phyloP scores from a whole-genome alignment of 352 stramenopile species.

The Vaucheria bursata region DNA sequence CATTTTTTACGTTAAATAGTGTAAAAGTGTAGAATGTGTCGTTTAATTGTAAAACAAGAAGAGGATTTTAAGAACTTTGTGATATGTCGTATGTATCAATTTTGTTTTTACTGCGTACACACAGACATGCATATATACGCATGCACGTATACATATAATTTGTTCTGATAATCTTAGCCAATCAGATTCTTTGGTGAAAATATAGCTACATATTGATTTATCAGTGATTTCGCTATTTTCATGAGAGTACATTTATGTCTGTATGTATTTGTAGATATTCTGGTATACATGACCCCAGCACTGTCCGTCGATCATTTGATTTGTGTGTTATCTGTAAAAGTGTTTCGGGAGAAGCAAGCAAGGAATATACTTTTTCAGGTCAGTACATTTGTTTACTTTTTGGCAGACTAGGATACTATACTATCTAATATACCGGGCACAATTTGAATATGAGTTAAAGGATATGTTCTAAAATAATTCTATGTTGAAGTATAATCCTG shows the following conservation, averaged over 20 bases:
- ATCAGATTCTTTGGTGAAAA: background rate
- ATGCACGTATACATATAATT: background rate
- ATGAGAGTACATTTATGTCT: too few species aligned
- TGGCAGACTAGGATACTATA: background rate
- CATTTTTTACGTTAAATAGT: too few species aligned
- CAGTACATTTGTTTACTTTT: background rate
- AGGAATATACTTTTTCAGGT: constrained; percentile 45
- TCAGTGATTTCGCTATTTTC: too few species aligned
- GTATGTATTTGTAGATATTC: too few species aligned
- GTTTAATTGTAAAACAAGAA: too few species aligned
- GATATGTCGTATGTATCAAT: too few species aligned
- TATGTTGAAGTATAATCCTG: background rate
- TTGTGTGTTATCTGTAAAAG: constrained; percentile 39
- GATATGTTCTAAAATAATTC: background rate
- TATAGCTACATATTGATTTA: too few species aligned
- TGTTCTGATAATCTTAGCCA: background rate
- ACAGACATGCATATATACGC: too few species aligned
- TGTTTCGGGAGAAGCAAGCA: constrained; percentile 29
- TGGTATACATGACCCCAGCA: background rate
- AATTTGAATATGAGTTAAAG: background rate
- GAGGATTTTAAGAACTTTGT: too few species aligned
- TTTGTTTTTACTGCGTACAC: too few species aligned
- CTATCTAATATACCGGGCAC: background rate
- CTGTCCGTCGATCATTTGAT: constrained; percentile 41
- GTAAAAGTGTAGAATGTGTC: too few species aligned